Percentiles rank a stretch among this genome's conserved stretches.
These are phyloP conservation scores for Penicillium cinerascens DNA, from an alignment of 495 filamentous ascomycete species.

Conservation along the genomic window DNA sequence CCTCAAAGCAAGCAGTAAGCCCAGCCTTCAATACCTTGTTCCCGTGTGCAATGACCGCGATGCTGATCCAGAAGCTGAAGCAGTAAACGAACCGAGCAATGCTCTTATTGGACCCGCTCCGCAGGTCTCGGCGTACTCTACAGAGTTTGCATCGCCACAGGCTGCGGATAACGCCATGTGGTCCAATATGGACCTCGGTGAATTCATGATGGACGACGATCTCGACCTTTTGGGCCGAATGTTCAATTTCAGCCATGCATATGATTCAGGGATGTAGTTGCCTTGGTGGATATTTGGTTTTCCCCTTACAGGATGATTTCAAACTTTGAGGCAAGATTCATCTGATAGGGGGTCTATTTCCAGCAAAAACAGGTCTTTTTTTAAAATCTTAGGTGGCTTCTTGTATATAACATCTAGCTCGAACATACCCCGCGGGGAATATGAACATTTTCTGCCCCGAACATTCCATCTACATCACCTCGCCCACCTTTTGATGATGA, in stretches of 20 bases:
- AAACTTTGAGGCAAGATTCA: not conserved
- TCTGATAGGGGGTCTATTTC: not conserved
- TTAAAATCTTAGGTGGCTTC: not conserved
- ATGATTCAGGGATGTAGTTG: not conserved
- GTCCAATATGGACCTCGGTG: slow-evolving; percentile 25
- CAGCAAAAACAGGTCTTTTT: too few species aligned
- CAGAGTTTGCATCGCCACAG: not conserved
- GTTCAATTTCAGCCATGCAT: slow-evolving; percentile 7
- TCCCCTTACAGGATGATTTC: not conserved
- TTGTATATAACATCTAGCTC: not conserved
- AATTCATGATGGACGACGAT: slow-evolving; percentile 37
- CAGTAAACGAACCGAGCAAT: not conserved
- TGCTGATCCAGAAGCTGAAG: not conserved
- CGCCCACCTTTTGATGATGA: slow-evolving; percentile 17
- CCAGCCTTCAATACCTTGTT: not conserved
- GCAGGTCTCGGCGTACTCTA: not conserved
- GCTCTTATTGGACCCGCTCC: not conserved
- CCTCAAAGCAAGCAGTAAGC: slow-evolving; percentile 25
- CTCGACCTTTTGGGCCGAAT: slow-evolving; percentile 15
- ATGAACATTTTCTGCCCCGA: not conserved
- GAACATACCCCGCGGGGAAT: not conserved
- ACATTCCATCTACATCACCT: not conserved
- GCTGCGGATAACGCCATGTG: not conserved
- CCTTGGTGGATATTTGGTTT: not conserved
- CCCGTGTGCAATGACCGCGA: not conserved